Evolutionary conservation across 2,329 filamentous ascomycete genomes (phyloP), one percentile per base, ranked within the genome.

Genomic region (Aspergillus novofumigatus): DNA sequence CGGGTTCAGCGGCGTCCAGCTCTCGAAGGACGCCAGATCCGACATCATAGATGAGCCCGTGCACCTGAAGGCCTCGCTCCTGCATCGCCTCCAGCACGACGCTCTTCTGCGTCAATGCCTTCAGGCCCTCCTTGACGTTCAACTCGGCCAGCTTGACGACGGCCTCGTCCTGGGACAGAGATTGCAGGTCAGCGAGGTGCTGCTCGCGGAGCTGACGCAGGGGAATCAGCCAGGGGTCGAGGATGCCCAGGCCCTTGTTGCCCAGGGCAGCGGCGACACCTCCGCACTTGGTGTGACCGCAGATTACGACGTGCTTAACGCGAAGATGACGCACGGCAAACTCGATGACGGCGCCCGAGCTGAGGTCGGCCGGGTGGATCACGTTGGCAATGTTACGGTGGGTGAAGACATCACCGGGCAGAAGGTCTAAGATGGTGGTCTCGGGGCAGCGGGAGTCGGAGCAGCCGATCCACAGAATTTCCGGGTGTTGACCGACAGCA

Each of bases 321-420:
- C 87, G 85, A 38, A 95, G 78, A 70, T 89, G 81, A 56, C 77
- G 78, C 58, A 95, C 89, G 47, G 90, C 88, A 71, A 88, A 95
- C 70, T 93, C 87, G 69, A 95, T 87, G 49, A 93, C 90, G 55
- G 86, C 84, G 10, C 85, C 81, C 35, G 86, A 86, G 77, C 85
- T 90, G 72, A 93, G 83, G 72, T 96, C 91, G 66, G 85, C 86
- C 21, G 86, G 79, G 56, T 86, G 85, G 61, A 95, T 77, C 68
- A 93, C 85, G 78, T 95, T 95, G 75, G 90, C 91, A 72, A 96
- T 92, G 79, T 95, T 95, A 71, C 91, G 89, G 80, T 95, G 91
- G 53, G 91, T 88, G 73, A 95, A 95, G 64, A 95, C 86, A 67
- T 95, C 90, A 58, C 91, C 91, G 3, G 91, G 90, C 68, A 90